Evolutionary conservation across 371 early-diverging fungal genomes (phyloP).

Genomic region (Mortierella sp.): DNA sequence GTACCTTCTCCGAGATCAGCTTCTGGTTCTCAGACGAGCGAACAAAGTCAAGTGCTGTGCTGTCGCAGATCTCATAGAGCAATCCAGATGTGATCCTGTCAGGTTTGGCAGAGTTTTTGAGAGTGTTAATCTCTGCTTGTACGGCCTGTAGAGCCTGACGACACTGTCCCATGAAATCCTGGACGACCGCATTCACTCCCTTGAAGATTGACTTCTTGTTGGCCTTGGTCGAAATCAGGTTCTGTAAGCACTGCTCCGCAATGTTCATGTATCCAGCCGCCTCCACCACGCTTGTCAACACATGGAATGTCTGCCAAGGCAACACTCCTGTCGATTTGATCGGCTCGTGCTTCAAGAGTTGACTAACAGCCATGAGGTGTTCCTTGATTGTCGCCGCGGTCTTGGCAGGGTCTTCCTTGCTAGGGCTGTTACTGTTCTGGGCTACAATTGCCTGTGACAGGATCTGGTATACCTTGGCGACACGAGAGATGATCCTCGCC

Average conservation of each 20-base stretch:
- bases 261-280: slow-evolving; percentile 42
- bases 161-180: slow-evolving; percentile 48
- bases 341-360: slow-evolving; percentile 35
- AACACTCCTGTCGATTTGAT: slow-evolving; percentile 47
- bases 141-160: slow-evolving; percentile 42
- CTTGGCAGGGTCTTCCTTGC: slow-evolving; percentile 41
- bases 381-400: slow-evolving; percentile 36
- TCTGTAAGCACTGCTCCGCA: slow-evolving; percentile 33
- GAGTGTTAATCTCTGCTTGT: slow-evolving; percentile 30
- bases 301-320: slow-evolving; percentile 44
- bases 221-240: slow-evolving; percentile 43
- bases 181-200: slow-evolving; percentile 14
- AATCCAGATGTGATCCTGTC: slow-evolving; percentile 44
- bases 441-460: slow-evolving; percentile 30
- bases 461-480: slow-evolving; percentile 30
- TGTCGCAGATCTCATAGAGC: slow-evolving; percentile 49
- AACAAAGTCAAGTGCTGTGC: slow-evolving; percentile 38
- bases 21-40: slow-evolving; percentile 40
- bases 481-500: slow-evolving; percentile 24
- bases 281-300: slow-evolving; percentile 31
- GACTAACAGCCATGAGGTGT: slow-evolving; percentile 7
- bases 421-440: slow-evolving; percentile 42
- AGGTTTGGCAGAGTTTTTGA: slow-evolving; percentile 40
- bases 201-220: slow-evolving; percentile 48
- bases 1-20: slow-evolving; percentile 35